Conservation (phyloP, 2,329 filamentous ascomycete species). For the Dothistroma septosporum region DNA sequence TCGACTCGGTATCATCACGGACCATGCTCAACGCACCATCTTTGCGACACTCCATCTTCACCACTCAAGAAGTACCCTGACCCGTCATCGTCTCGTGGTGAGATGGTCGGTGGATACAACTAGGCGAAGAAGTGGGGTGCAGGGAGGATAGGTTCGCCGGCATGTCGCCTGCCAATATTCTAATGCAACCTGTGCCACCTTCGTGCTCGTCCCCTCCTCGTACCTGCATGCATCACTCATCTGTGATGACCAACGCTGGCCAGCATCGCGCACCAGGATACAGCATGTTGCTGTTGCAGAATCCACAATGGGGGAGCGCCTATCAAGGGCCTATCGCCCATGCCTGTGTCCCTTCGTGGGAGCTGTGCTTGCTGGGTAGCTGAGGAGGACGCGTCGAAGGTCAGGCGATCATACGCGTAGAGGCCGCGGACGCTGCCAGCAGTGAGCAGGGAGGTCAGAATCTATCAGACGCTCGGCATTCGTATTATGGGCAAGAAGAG, state of each 20-base stretch:
- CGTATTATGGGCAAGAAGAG: conserved; percentile 25
- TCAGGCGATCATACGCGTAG: neutral
- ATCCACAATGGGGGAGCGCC: neutral
- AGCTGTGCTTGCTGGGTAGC: neutral
- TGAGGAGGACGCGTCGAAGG: neutral
- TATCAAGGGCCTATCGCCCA: neutral
- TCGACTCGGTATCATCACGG: conserved; percentile 4
- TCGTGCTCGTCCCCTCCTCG: no score
- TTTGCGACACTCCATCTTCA: neutral
- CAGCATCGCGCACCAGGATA: neutral
- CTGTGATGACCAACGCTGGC: no score
- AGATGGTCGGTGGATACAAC: neutral
- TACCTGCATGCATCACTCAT: no score
- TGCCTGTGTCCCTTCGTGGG: neutral
- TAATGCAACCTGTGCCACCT: no score
- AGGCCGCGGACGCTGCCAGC: neutral
- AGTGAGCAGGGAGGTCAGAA: neutral
- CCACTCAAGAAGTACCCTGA: neutral
- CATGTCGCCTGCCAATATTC: no score
- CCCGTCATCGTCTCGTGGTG: neutral
- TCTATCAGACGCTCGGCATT: no score
- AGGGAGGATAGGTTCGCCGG: neutral
- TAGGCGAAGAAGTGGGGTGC: neutral
- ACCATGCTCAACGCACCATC: neutral
- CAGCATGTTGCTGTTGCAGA: neutral